Percentiles rank a stretch among this genome's conserved stretches.
Conservation (phyloP, 2,329 filamentous ascomycete species). For the Geosmithia putterillii region DNA sequence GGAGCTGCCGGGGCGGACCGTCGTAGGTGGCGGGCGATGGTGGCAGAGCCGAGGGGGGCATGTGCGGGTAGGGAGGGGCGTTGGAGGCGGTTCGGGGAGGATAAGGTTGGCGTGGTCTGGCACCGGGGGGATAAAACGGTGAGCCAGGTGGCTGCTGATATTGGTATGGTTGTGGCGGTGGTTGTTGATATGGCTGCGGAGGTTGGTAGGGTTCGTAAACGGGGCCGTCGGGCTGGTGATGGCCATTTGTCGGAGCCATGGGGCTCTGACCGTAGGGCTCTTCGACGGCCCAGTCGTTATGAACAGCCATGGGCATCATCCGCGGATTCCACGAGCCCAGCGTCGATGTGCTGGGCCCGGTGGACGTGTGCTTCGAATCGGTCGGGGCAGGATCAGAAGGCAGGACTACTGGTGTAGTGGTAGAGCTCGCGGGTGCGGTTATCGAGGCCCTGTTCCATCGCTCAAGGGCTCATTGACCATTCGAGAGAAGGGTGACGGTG, state of each 20-base stretch:
- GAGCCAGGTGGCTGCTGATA: neutral
- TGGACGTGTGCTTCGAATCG: neutral
- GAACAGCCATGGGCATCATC: constrained; percentile 2
- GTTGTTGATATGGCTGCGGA: neutral
- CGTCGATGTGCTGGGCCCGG: constrained; percentile 1
- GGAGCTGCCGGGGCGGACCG: neutral
- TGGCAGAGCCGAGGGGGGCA: neutral
- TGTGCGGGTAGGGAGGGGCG: neutral
- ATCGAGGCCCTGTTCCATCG: neutral
- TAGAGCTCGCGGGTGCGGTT: neutral
- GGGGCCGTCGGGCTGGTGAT: neutral
- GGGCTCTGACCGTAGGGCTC: neutral
- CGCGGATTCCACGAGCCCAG: constrained; percentile 1
- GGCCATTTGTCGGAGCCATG: neutral
- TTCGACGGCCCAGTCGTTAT: constrained; percentile 1
- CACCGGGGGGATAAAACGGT: neutral
- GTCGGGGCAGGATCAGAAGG: constrained; percentile 4
- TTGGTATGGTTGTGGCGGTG: neutral
- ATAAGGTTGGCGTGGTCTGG: neutral
- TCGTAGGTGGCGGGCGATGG: neutral
- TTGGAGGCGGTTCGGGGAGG: neutral
- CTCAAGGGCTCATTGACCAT: neutral
- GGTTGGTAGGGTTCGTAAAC: neutral
- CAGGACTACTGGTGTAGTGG: neutral
- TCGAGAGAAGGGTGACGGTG: neutral